phyloP scores from a whole-genome alignment of 2,329 filamentous ascomycete genomes.

The Apiospora malaysiana region DNA sequence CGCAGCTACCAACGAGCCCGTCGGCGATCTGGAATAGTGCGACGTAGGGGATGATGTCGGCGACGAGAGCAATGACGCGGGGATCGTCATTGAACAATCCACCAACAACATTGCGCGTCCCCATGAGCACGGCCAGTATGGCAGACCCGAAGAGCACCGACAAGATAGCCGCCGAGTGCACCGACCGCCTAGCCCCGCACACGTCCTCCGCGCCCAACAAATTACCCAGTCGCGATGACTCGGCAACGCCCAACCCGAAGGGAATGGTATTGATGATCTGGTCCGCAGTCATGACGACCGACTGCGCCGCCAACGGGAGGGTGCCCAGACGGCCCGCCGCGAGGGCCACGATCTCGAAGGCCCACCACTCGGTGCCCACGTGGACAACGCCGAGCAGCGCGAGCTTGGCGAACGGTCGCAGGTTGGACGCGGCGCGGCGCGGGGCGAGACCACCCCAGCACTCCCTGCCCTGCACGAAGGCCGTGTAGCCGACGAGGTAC shows the following conservation, averaged over 20 bases:
- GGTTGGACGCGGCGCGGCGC: constrained; percentile 67
- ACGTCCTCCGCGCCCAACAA: constrained; percentile 73
- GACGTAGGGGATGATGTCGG: constrained; percentile 82
- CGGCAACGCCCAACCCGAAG: constrained; percentile 84
- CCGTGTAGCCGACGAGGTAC: constrained; percentile 74
- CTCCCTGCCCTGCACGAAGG: constrained; percentile 71
- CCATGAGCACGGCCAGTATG: constrained; percentile 73
- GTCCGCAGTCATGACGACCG: constrained; percentile 88
- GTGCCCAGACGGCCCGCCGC: constrained; percentile 82
- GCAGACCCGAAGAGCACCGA: constrained; percentile 71
- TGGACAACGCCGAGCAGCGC: constrained; percentile 80
- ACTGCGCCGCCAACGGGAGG: constrained; percentile 80
- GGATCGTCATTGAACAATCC: constrained; percentile 82
- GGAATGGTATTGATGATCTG: constrained; percentile 86
- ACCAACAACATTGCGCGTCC: constrained; percentile 74
- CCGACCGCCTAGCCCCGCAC: constrained; percentile 70
- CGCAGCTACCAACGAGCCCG: constrained; percentile 84
- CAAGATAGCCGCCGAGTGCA: constrained; percentile 76
- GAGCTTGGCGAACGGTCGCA: constrained; percentile 74
- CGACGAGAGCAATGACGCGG: constrained; percentile 73
- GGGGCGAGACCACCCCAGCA: constrained; percentile 80
- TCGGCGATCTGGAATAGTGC: constrained; percentile 91
- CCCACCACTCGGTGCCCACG: constrained; percentile 93
- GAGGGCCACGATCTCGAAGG: constrained; percentile 87
- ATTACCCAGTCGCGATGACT: constrained; percentile 79